Conservation (phyloP, 257 asterid genomes). For the Nicotiana otophora region DNA sequence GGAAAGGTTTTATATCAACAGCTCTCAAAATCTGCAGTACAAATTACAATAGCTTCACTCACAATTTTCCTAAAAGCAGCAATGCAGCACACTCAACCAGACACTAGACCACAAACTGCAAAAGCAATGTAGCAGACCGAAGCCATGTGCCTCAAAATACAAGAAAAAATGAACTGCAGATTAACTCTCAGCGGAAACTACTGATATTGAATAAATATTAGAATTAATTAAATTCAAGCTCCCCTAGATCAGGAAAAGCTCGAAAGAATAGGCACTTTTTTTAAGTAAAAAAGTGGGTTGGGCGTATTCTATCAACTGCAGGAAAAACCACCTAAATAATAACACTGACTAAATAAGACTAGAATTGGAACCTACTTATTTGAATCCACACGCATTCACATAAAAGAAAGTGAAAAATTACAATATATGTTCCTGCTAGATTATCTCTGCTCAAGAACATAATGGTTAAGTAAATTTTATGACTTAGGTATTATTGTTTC, state of each 20-base stretch:
- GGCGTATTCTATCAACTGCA: neutral
- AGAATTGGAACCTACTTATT: neutral
- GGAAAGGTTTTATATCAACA: slow-evolving; percentile 68
- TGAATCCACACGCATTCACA: neutral
- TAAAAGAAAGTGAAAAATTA: neutral
- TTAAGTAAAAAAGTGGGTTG: neutral
- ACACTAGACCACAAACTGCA: neutral
- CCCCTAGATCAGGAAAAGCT: neutral
- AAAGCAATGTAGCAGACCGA: neutral
- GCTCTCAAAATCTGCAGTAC: slow-evolving; percentile 53
- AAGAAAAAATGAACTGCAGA: neutral
- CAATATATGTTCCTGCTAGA: neutral
- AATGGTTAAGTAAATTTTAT: neutral
- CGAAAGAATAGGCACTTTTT: neutral
- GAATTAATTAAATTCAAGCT: neutral
- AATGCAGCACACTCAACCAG: neutral
- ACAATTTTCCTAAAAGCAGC: neutral
- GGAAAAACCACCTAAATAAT: neutral
- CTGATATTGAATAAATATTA: neutral
- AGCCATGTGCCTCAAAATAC: neutral
- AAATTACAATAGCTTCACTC: slow-evolving; percentile 10
- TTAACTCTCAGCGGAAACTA: neutral
- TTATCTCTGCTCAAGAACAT: neutral
- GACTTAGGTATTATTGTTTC: neutral
- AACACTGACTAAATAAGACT: neutral